Percentiles rank a stretch among this genome's conserved stretches.
Evolutionary conservation across 2,329 filamentous ascomycete genomes (phyloP).

Genomic region (Beauveria pseudobassiana): DNA sequence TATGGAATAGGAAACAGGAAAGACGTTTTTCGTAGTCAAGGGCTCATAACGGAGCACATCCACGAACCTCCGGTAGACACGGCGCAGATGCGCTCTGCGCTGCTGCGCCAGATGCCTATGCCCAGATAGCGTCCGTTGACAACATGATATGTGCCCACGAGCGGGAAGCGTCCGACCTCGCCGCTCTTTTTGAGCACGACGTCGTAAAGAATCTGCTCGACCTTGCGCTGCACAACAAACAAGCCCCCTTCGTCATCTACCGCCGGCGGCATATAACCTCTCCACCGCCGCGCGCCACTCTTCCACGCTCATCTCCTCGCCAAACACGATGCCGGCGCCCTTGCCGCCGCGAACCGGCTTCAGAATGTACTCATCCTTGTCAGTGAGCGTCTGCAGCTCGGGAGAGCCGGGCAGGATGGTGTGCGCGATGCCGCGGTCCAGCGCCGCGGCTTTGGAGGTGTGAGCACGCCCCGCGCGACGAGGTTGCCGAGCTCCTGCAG

Average conservation of each 20-base stretch:
- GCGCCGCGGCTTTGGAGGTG: conserved; percentile 18
- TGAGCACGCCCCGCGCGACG: conserved; percentile 20
- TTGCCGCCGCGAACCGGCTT: conserved; percentile 33
- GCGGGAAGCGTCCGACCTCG: conserved; percentile 20
- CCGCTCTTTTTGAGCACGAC: conserved; percentile 22
- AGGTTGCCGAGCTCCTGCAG: conserved; percentile 26
- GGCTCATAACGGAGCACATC: conserved; percentile 25
- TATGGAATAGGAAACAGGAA: neutral
- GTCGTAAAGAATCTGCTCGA: conserved; percentile 24
- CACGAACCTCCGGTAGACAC: conserved; percentile 25
- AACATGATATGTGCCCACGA: conserved; percentile 28
- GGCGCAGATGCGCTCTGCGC: conserved; percentile 24
- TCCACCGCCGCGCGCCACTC: conserved; percentile 13
- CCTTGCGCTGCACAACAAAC: conserved; percentile 24
- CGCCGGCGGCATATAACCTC: conserved; percentile 13
- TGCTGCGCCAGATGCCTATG: conserved; percentile 25
- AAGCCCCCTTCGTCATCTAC: conserved; percentile 3
- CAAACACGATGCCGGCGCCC: conserved; percentile 32
- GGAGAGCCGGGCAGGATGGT: conserved; percentile 26
- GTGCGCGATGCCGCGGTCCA: conserved; percentile 24
- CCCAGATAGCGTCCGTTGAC: conserved; percentile 22
- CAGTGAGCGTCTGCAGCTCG: conserved; percentile 18
- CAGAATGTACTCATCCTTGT: conserved; percentile 24
- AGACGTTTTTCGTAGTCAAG: neutral
- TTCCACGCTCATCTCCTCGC: conserved; percentile 23